phyloP scores from a whole-genome alignment of 2,329 filamentous ascomycete genomes.

The Aspergillus tubingensis region DNA sequence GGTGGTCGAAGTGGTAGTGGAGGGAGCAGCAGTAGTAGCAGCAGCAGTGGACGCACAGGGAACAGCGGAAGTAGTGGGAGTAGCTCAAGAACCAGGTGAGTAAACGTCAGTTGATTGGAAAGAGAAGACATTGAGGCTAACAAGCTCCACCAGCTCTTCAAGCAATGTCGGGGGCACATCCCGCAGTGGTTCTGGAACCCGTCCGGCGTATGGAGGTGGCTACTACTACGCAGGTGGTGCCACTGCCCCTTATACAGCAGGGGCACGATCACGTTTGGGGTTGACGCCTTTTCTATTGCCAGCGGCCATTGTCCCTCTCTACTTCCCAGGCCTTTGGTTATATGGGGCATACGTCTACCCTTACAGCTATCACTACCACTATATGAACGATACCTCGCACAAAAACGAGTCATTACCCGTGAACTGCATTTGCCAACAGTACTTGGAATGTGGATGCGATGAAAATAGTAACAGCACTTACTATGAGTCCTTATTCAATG shows the following conservation, averaged over 20 bases:
- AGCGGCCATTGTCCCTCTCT: conserved; percentile 48
- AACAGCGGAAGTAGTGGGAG: conserved; percentile 25
- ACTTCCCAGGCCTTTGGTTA: conserved; percentile 56
- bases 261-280: conserved; percentile 48
- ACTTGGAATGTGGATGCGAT: conserved; percentile 61
- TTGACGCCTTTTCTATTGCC: conserved; percentile 54
- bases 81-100: conserved; percentile 23
- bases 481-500: conserved; percentile 45
- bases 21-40: conserved; percentile 23
- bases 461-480: conserved; percentile 48
- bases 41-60: conserved; percentile 24
- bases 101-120: not conserved
- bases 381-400: conserved; percentile 48
- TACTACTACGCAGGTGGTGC: conserved; percentile 60
- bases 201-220: conserved; percentile 53
- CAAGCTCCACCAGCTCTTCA: conserved; percentile 17
- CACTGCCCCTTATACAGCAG: conserved; percentile 52
- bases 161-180: conserved; percentile 37
- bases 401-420: conserved; percentile 56
- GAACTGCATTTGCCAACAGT: conserved; percentile 58
- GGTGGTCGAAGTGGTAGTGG: conserved; percentile 31
- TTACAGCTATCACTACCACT: conserved; percentile 51
- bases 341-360: conserved; percentile 59
- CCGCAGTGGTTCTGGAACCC: conserved; percentile 42
- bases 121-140: not conserved